A percentile compares a stretch with the other conserved stretches of the same genome.
Conservation (phyloP, 2,329 filamentous ascomycete species). For the Aspergillus pseudoviridinutans region DNA sequence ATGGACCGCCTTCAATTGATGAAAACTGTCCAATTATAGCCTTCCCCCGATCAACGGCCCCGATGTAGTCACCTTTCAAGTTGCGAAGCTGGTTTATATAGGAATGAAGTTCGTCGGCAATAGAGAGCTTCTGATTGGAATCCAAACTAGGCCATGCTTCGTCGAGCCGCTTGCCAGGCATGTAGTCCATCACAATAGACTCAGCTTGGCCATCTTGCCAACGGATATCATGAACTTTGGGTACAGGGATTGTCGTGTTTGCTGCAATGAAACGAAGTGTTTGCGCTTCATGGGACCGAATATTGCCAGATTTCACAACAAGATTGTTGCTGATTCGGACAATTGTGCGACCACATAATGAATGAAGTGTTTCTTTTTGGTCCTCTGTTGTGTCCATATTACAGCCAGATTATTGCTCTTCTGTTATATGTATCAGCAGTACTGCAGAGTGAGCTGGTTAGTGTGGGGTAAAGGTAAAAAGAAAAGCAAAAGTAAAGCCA, state of each 20-base stretch:
- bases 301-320: too few species aligned
- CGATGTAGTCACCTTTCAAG: slow-evolving; percentile 17
- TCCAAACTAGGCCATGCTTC: slow-evolving; percentile 15
- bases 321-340: too few species aligned
- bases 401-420: too few species aligned
- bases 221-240: slow-evolving; percentile 8
- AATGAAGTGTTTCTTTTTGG: too few species aligned
- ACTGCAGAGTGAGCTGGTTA: too few species aligned
- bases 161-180: slow-evolving; percentile 16
- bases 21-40: slow-evolving; percentile 12
- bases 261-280: too few species aligned
- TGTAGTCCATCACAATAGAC: slow-evolving; percentile 14
- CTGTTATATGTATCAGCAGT: too few species aligned
- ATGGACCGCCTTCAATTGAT: slow-evolving; percentile 17
- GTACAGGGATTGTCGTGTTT: slow-evolving; percentile 14
- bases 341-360: too few species aligned
- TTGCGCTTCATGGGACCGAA: too few species aligned
- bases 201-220: slow-evolving; percentile 6
- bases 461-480: too few species aligned
- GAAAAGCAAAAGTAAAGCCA: too few species aligned
- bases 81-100: slow-evolving; percentile 12
- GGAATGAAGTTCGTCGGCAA: slow-evolving; percentile 12
- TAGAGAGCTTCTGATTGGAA: slow-evolving; percentile 9
- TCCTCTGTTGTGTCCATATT: too few species aligned
- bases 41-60: slow-evolving; percentile 10